Evolutionary conservation across 345 rosid species (phyloP), one percentile per base, ranked within the genome.

Genomic region (Aethionema arabicum): DNA sequence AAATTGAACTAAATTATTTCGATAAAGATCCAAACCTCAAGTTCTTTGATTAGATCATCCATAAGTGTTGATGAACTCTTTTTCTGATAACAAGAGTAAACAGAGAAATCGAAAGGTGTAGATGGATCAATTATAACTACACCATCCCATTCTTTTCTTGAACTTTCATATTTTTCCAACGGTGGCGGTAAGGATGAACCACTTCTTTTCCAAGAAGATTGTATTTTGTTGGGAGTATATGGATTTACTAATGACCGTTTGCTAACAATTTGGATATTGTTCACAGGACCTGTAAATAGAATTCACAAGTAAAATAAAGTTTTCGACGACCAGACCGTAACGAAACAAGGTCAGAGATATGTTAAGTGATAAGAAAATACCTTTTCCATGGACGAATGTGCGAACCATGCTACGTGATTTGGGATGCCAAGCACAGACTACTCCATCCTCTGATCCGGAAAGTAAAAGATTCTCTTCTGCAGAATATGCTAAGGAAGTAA

Each of bases 391-490:
- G 58, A 67, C 79, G 70, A 84, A 78, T 66, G 75, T 75, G 21
- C 85, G 85, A 32, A 82, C 39, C 3, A 68, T 39, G 27, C 27
- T 2, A 21, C 27, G 27, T 21, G 27, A 21, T 21, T 21, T 21
- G 27, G 27, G 27, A 21, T 84, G 76, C 81, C 81, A 87, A 73
- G 76, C 78, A 66, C 78, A 69, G 73, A 87, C 62, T 61, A 77
- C 47, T 44, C 95, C 95, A 64, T 87, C 90, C 59, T 77, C 86
- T 46, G 88, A 79, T 56, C 86, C 88, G 56, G 82, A 77, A 51
- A 87, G 74, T 72, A 84, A 68, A 29, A 76, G 33, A 75, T 77
- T 78, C 60, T 75, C 70, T 36, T 56, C 72, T 3, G 60, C 52
- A 48, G 83, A 73, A 41, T 80, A 78, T 14, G 83, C 78, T 71